A percentile compares a stretch with the other conserved stretches of the same genome.
Evolutionary conservation across 352 stramenopile species (phyloP).

Genomic region (Globisporangium alternatum): DNA sequence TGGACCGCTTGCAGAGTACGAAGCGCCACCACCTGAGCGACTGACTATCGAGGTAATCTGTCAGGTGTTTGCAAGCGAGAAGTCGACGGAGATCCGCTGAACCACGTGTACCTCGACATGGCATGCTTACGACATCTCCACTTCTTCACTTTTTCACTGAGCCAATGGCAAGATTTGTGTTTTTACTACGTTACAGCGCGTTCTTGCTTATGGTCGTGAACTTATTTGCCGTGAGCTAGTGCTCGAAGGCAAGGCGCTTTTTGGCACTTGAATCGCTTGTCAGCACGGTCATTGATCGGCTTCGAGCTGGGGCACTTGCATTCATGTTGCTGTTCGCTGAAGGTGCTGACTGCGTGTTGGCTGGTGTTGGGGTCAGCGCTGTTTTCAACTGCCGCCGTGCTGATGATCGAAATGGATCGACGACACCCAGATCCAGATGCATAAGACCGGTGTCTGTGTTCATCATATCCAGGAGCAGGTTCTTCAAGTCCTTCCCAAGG

Average conservation of each 20-base stretch:
- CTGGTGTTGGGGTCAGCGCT: conserved; percentile 25
- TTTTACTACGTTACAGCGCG: too few relatives aligned
- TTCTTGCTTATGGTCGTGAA: too few relatives aligned
- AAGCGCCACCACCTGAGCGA: conserved; percentile 9
- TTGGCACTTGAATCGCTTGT: conserved; percentile 26
- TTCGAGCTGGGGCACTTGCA: conserved; percentile 21
- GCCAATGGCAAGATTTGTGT: too few relatives aligned
- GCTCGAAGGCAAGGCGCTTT: conserved; percentile 30
- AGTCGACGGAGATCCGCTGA: background rate
- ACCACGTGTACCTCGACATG: too few relatives aligned
- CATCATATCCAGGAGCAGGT: conserved; percentile 74
- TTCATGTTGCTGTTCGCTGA: conserved; percentile 16
- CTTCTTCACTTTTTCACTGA: too few relatives aligned
- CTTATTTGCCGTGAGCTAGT: conserved; percentile 12
- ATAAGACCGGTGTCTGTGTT: conserved; percentile 81
- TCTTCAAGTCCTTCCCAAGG: conserved; percentile 72
- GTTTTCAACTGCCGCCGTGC: conserved; percentile 33
- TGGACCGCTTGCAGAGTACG: conserved; percentile 29
- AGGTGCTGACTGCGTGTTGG: conserved; percentile 17
- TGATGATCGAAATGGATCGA: conserved; percentile 33
- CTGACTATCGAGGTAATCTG: conserved; percentile 26
- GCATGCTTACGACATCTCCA: too few relatives aligned
- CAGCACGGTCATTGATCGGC: conserved; percentile 38
- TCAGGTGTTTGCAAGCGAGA: conserved; percentile 12
- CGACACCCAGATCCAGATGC: conserved; percentile 69